Conservation (phyloP, 768 basidiomycete genomes). For the Suillus alpinus region DNA sequence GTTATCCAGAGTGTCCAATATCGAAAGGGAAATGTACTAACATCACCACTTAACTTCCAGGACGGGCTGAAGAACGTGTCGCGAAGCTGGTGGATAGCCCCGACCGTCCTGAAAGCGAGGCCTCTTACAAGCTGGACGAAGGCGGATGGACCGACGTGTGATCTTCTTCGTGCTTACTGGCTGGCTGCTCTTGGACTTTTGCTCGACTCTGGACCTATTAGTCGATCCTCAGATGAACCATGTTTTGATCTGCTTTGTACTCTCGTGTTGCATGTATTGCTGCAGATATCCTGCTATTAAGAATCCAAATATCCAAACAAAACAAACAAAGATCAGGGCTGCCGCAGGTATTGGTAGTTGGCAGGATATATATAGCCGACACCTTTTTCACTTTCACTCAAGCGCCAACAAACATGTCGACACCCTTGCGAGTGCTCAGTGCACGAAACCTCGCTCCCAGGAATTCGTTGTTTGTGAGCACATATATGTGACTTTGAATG, state of each 20-base stretch:
- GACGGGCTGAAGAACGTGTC: slow-evolving; percentile 87
- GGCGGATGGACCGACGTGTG: slow-evolving; percentile 87
- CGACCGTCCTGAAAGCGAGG: slow-evolving; percentile 86
- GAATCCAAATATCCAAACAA: not conserved
- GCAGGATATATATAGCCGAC: too few relatives aligned
- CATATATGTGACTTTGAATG: not conserved
- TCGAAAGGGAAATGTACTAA: not conserved
- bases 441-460: not conserved
- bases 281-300: not conserved
- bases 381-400: not conserved
- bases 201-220: not conserved
- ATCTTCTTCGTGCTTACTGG: slow-evolving; percentile 15
- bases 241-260: not conserved
- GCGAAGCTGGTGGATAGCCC: slow-evolving; percentile 90
- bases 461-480: not conserved
- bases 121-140: slow-evolving; percentile 88
- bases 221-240: not conserved
- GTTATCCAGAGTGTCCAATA: not conserved
- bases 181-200: not conserved
- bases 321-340: not conserved
- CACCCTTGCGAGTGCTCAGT: not conserved
- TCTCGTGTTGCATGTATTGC: not conserved
- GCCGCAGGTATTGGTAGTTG: not conserved
- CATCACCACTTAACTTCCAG: slow-evolving; percentile 32
- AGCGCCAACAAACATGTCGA: not conserved